These are phyloP conservation scores for Acanthamoeba lenticulata DNA, from an alignment of 208 protist genomes.

Conservation along the genomic window DNA sequence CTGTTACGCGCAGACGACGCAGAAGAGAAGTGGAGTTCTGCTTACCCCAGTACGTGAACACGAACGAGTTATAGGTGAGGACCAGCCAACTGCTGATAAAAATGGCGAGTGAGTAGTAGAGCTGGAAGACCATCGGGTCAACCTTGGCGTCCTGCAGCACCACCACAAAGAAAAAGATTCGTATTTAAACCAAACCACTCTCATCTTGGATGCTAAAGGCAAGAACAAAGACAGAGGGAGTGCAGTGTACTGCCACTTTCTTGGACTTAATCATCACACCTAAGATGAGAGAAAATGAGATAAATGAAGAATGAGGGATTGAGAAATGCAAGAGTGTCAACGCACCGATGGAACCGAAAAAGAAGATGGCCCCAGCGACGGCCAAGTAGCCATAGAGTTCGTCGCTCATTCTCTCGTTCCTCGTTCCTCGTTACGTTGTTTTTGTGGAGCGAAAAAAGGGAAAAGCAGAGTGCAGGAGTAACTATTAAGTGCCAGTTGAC, in stretches of 20 bases:
- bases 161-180: not conserved
- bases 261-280: conserved; percentile 60
- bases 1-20: not conserved
- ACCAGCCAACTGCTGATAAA: conserved; percentile 68
- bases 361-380: conserved; percentile 53
- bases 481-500: too few relatives aligned
- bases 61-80: conserved; percentile 54
- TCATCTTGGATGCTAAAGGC: not conserved
- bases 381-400: conserved; percentile 52
- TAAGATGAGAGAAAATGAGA: not conserved
- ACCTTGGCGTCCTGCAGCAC: conserved; percentile 32
- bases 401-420: conserved; percentile 15
- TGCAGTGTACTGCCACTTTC: not conserved
- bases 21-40: not conserved
- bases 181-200: not conserved
- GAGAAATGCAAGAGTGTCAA: not conserved
- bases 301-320: not conserved
- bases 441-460: not conserved
- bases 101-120: conserved; percentile 66
- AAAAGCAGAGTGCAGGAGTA: too few relatives aligned
- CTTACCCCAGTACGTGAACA: conserved; percentile 66
- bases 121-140: conserved; percentile 60
- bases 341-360: conserved; percentile 52
- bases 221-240: not conserved
- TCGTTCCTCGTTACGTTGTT: not conserved